These are phyloP conservation scores for Fallopia convolvulus DNA, from an alignment of 148 eudicot genomes.

Conservation along the genomic window DNA sequence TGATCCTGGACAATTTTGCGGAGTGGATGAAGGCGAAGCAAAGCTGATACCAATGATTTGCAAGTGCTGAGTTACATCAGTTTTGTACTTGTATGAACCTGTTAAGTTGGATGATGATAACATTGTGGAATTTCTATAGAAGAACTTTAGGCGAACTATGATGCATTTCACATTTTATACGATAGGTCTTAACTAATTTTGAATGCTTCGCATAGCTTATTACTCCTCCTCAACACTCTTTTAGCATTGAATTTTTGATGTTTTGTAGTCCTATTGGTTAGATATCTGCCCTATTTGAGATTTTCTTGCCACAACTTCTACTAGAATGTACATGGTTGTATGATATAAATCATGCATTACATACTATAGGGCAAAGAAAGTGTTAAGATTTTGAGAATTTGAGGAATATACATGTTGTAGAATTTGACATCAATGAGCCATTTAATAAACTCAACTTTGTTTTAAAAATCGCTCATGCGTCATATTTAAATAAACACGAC, in stretches of 20 bases:
- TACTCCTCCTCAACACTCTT: background rate
- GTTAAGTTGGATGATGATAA: background rate
- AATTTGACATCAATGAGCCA: background rate
- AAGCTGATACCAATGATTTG: background rate
- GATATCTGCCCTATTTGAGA: background rate
- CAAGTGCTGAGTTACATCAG: too few species aligned
- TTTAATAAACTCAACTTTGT: too few species aligned
- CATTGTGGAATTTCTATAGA: background rate
- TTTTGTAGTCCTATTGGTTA: background rate
- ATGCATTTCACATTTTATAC: background rate
- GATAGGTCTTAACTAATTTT: background rate
- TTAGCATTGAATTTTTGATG: background rate
- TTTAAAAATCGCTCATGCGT: too few species aligned
- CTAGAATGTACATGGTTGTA: background rate
- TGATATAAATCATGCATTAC: background rate
- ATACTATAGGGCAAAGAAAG: background rate
- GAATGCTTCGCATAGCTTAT: background rate
- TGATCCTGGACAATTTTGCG: slow-evolving; percentile 87
- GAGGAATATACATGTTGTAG: too few species aligned
- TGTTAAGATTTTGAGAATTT: background rate
- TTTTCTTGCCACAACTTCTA: background rate
- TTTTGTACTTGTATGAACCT: background rate
- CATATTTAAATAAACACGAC: too few species aligned
- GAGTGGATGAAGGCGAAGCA: slow-evolving; percentile 81
- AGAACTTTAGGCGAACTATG: background rate